Conservation (phyloP, 2,329 filamentous ascomycete species). For the Aspergillus pseudoterreus region DNA sequence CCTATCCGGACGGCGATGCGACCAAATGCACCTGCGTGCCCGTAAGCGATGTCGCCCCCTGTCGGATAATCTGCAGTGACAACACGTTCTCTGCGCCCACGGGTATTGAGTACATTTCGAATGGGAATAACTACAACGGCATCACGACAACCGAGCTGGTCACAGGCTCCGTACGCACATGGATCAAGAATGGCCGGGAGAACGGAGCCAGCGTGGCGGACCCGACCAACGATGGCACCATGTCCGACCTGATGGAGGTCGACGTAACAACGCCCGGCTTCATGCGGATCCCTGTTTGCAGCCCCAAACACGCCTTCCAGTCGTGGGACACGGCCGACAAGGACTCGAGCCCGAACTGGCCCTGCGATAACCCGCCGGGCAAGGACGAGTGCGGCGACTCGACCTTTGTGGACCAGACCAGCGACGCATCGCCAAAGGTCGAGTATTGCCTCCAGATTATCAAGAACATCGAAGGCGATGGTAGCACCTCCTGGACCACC, state of each 20-base stretch:
- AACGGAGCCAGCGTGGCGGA: slow-evolving; percentile 27
- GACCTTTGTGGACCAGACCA: slow-evolving; percentile 16
- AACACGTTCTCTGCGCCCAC: slow-evolving; percentile 6
- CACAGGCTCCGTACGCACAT: slow-evolving; percentile 9
- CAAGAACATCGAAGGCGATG: slow-evolving; percentile 14
- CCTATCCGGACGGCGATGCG: slow-evolving; percentile 8
- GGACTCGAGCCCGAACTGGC: slow-evolving; percentile 13
- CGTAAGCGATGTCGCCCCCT: not conserved
- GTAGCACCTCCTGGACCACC: slow-evolving; percentile 1
- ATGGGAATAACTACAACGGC: not conserved
- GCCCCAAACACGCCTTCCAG: slow-evolving; percentile 27
- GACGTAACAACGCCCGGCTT: slow-evolving; percentile 36
- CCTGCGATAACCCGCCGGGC: slow-evolving; percentile 10
- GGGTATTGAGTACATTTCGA: not conserved
- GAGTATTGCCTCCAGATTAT: slow-evolving; percentile 14
- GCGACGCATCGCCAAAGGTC: slow-evolving; percentile 19
- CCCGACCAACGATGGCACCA: slow-evolving; percentile 17
- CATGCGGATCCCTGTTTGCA: slow-evolving; percentile 39
- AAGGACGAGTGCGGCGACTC: slow-evolving; percentile 4
- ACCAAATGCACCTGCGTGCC: not conserved
- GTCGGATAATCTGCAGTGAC: not conserved
- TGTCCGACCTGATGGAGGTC: slow-evolving; percentile 19
- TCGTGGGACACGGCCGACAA: slow-evolving; percentile 27
- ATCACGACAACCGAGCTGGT: slow-evolving; percentile 6
- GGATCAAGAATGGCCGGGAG: slow-evolving; percentile 25